Evolutionary conservation across 2,329 filamentous ascomycete species (phyloP).

Genomic region (Ceratocystiopsis minuta): DNA sequence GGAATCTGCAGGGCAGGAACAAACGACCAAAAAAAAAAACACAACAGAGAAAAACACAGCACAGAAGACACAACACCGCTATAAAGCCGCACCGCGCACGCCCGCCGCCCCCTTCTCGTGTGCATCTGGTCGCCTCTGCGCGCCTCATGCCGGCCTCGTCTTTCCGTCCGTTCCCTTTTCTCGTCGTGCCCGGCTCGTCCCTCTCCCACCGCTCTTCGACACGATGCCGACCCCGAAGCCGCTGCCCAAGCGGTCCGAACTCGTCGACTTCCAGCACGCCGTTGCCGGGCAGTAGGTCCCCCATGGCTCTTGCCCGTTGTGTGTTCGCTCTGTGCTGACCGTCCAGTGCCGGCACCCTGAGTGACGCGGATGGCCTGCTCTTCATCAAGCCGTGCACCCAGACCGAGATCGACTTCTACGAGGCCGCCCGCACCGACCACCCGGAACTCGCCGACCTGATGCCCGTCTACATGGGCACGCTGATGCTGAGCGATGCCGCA

Average conservation of each 20-base stretch:
- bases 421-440: conserved; percentile 47
- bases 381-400: conserved; percentile 89
- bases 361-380: conserved; percentile 62
- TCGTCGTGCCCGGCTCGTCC: background rate
- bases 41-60: no score
- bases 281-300: conserved; percentile 74
- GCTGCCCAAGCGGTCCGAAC: conserved; percentile 39
- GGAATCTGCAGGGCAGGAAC: no score
- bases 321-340: background rate
- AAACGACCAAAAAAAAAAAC: no score
- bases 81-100: no score
- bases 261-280: conserved; percentile 54
- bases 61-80: no score
- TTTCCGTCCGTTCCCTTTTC: background rate
- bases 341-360: conserved; percentile 74
- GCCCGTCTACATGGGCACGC: conserved; percentile 67
- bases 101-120: no score
- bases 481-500: conserved; percentile 43
- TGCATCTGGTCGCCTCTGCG: no score
- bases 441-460: conserved; percentile 63
- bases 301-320: conserved; percentile 26
- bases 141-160: no score
- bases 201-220: no score
- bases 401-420: conserved; percentile 79
- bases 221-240: conserved; percentile 11